These are phyloP conservation scores for Lepiota subincarnata DNA, from an alignment of 768 basidiomycete genomes.

Conservation along the genomic window DNA sequence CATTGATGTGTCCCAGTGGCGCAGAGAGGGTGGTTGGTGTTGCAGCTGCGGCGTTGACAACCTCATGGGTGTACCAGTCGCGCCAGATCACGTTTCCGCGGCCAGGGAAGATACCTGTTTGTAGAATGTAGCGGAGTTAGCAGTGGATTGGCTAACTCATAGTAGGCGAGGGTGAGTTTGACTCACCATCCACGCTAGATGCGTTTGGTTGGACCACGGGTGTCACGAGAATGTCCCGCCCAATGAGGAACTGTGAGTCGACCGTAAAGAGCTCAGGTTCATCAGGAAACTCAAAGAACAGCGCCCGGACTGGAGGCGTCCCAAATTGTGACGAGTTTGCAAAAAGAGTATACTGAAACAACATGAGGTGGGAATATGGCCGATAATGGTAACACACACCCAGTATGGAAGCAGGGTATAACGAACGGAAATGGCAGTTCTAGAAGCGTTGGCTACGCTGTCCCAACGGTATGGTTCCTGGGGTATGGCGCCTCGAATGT, in stretches of 20 bases:
- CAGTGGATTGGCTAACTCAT: neutral
- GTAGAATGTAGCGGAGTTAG: neutral
- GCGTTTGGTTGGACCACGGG: slow-evolving; percentile 70
- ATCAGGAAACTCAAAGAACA: slow-evolving; percentile 77
- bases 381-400: slow-evolving; percentile 38
- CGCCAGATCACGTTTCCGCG: slow-evolving; percentile 57
- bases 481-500: slow-evolving; percentile 56
- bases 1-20: slow-evolving; percentile 71
- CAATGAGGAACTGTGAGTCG: slow-evolving; percentile 70
- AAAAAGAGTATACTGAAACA: slow-evolving; percentile 62
- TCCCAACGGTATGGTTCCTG: slow-evolving; percentile 85
- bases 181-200: slow-evolving; percentile 59
- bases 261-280: slow-evolving; percentile 60
- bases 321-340: slow-evolving; percentile 61
- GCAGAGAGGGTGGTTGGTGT: slow-evolving; percentile 51
- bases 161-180: neutral
- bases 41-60: slow-evolving; percentile 38
- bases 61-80: slow-evolving; percentile 69
- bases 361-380: slow-evolving; percentile 2
- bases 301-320: slow-evolving; percentile 67
- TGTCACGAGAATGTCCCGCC: slow-evolving; percentile 67
- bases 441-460: slow-evolving; percentile 69
- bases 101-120: slow-evolving; percentile 61
- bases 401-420: slow-evolving; percentile 78
- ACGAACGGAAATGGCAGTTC: slow-evolving; percentile 64